These are phyloP conservation scores for Phytopythium boreale DNA, from an alignment of 352 stramenopile species.

Conservation along the genomic window DNA sequence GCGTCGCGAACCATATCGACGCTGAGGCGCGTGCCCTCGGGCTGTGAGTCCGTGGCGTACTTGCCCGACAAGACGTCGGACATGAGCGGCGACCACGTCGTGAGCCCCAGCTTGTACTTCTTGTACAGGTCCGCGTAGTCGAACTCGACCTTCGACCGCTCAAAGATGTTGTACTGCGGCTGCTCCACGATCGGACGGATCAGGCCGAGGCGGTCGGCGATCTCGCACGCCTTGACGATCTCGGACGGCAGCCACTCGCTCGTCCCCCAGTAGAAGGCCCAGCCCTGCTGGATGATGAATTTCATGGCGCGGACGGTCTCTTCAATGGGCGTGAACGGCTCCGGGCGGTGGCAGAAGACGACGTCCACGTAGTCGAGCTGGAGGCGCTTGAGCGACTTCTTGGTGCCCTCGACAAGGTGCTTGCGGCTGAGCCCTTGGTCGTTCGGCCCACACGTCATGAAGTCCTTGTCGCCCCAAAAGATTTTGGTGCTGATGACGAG, in stretches of 20 bases:
- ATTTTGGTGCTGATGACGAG: constrained; percentile 55
- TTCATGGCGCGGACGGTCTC: too few relatives aligned
- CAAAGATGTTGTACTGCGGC: constrained; percentile 67
- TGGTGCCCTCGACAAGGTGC: constrained; percentile 28
- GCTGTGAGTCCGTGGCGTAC: constrained; percentile 27
- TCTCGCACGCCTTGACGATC: constrained; percentile 43
- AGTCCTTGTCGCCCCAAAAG: constrained; percentile 17
- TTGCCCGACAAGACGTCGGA: constrained; percentile 51
- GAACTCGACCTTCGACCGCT: constrained; percentile 51
- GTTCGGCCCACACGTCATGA: constrained; percentile 3
- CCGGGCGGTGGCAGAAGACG: too few relatives aligned
- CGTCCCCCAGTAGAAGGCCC: too few relatives aligned
- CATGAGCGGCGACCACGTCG: constrained; percentile 43
- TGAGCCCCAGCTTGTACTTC: constrained; percentile 52
- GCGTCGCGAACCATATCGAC: constrained; percentile 20
- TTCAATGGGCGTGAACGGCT: too few relatives aligned
- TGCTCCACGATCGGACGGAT: constrained; percentile 41
- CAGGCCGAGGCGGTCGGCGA: constrained; percentile 10
- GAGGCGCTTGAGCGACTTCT: not conserved
- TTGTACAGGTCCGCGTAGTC: constrained; percentile 50
- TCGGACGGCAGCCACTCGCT: constrained; percentile 52
- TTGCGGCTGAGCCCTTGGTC: constrained; percentile 27
- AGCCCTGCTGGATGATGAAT: too few relatives aligned
- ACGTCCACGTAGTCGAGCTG: constrained; percentile 31
- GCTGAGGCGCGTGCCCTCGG: constrained; percentile 24